Base-by-base conservation (phyloP, 73 alveolate species). In the Effrenium voratum region DNA sequence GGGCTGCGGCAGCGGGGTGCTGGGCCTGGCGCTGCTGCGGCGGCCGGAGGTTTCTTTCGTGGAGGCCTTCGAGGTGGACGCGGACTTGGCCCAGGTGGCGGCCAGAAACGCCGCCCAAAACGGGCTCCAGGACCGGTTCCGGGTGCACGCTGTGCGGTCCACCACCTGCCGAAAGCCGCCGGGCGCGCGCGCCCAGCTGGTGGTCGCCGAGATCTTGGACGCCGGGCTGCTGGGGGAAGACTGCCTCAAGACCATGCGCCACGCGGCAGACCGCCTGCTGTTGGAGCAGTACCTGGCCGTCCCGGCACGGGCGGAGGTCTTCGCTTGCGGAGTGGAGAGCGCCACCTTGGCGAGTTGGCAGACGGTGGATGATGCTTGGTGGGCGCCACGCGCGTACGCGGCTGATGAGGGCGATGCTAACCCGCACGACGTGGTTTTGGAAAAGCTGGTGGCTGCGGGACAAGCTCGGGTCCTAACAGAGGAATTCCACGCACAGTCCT, bases 121-220 rank as follows among this genome's bases (percentile, higher is more conserved):
- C n/a, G 57, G 57, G 41, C 22, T 52, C 47, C 43, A 10, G 19
- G 22, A 52, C 38, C 10, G 55, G 59, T 41, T 84, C 41, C 32
- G 36, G 28, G 93, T 84, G 59, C 93, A 52, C 16, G 80, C 93
- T 19, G 60, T 84, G 32, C 80, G 76, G 19, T 84, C 93, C 50
- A 84, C 93, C 24, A 30, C 52, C n/a, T 10, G 34, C 32, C 45
- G 52, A 26, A 2, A 26, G 28, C 73, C 73, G n/a, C n/a, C n/a
- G 30, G n/a, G n/a, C n/a, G 79, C 16, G 41, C 90, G 90, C 32
- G 93, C 93, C n/a, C 50, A 55, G 59, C 79, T 84, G 50, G 57
- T 84, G 55, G 93, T 84, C 36, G 93, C 93, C 46, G 93, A 84
- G 40, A 84, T 84, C 32, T 43, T 84, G 93, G 93, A 84, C 36